Base-by-base conservation (phyloP, 176 grass and related monocot genomes). In the Coix lacrymajobi region DNA sequence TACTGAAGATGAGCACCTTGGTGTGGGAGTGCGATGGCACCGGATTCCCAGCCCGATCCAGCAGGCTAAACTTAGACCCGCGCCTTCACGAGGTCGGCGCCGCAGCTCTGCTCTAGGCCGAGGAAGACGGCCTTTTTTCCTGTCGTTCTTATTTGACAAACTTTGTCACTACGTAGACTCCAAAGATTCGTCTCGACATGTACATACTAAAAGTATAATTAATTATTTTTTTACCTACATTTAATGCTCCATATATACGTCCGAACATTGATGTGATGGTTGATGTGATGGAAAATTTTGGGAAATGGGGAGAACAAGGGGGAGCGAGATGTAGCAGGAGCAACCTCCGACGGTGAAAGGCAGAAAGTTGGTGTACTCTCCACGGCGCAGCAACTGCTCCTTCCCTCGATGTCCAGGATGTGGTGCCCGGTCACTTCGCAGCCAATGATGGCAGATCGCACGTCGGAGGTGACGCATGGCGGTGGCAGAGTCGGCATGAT, bases 321-420 rank as follows among this genome's bases (percentile, higher is more conserved):
- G n/a, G n/a, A n/a, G n/a, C n/a, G n/a, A 13, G 30, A 89, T 68
- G 33, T 5, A 36, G 82, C 87, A 89, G 12, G 28, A 34, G 10
- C 64, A 20, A 24, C 75, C 75, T 1, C 58, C 51, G 3, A 62
- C 43, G 20, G 4, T 4, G 62, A 88, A 88, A 6, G 1, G 41
- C 25, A 15, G 48, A 6, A 63, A 83, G 19, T 14, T 20, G 43
- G 17, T 4, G 43, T 7, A 8, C 1, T 9, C 30, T 8, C 49
- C 49, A 52, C 7, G 49, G 19, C 19, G 6, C 49, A 57, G 6
- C 49, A 57, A 2, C 28, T 12, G 19, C 31, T 36, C 73, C 20
- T 58, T 76, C 30, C 22, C 14, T 39, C 33, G 33, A 76, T 17
- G 19, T 25, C 11, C 20, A 60, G 33, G 3, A 39, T n/a, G 34